These are phyloP conservation scores for Phaeophleospora eucalypticola DNA, from an alignment of 2,329 filamentous ascomycete species.

Conservation along the genomic window DNA sequence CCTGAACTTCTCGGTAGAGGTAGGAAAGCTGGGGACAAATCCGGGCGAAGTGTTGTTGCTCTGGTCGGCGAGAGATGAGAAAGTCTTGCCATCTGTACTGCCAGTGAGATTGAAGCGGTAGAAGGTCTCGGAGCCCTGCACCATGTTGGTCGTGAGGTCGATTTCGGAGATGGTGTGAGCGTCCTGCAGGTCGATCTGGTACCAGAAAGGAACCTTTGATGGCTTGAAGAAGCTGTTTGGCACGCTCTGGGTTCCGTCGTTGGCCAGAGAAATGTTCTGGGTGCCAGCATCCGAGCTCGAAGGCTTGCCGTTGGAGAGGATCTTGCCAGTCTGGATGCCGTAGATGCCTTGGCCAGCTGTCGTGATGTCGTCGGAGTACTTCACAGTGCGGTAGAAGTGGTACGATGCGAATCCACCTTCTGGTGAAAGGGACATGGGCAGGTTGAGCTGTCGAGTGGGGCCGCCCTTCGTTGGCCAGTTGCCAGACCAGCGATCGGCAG, in stretches of 20 bases:
- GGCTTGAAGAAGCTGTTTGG: constrained; percentile 13
- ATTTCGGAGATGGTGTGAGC: constrained; percentile 11
- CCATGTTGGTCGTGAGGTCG: constrained; percentile 18
- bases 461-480: constrained; percentile 19
- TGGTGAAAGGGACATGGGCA: constrained; percentile 12
- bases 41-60: constrained; percentile 2
- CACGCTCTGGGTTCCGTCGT: constrained; percentile 15
- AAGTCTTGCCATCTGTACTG: constrained; percentile 10
- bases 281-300: constrained; percentile 11
- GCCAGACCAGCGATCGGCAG: constrained; percentile 15
- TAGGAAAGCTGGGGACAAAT: not conserved
- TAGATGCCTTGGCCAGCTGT: constrained; percentile 15
- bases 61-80: constrained; percentile 10
- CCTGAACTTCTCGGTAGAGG: constrained; percentile 3
- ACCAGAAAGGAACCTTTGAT: constrained; percentile 19
- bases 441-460: constrained; percentile 16
- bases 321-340: constrained; percentile 19
- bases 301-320: constrained; percentile 18
- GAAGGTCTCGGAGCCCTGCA: constrained; percentile 21
- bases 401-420: constrained; percentile 15
- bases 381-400: constrained; percentile 15
- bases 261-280: constrained; percentile 10
- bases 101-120: constrained; percentile 21
- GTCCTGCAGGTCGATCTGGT: constrained; percentile 18
- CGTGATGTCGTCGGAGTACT: constrained; percentile 19